Evolutionary conservation across 768 basidiomycete genomes (phyloP).

Genomic region (Phanerochaete sordida): DNA sequence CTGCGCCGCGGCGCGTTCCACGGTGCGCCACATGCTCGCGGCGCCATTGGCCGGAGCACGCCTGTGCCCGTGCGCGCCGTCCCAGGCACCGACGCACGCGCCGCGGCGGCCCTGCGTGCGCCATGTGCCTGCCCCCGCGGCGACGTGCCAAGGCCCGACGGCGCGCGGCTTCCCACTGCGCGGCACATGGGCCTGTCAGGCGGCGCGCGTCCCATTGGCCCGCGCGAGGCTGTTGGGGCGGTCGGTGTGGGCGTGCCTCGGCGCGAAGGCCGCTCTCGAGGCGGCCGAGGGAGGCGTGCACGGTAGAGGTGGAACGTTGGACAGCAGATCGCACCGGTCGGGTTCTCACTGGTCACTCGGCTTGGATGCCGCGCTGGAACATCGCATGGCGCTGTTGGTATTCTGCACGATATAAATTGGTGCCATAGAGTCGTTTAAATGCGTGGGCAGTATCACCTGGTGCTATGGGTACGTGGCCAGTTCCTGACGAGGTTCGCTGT

Average conservation of each 20-base stretch:
- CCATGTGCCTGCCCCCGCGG: background rate
- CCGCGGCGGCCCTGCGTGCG: no score
- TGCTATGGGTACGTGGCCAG: no score
- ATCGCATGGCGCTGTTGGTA: no score
- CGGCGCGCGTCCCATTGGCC: background rate
- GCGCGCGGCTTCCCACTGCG: background rate
- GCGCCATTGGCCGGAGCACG: background rate
- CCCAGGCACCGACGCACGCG: background rate
- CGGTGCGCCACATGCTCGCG: conserved; percentile 1
- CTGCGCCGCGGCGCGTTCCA: background rate
- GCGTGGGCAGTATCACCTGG: no score
- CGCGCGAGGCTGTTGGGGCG: background rate
- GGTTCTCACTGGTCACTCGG: no score
- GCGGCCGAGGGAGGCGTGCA: no score
- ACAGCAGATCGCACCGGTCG: no score
- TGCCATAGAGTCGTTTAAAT: no score
- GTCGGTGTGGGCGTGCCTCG: background rate
- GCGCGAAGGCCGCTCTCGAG: background rate
- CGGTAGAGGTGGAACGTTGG: no score
- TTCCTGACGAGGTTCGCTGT: no score
- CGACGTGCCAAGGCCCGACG: background rate
- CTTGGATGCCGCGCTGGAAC: no score
- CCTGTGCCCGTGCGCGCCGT: background rate
- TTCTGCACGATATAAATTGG: no score
- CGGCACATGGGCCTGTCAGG: background rate